Percentiles rank a stretch among this genome's conserved stretches.
Conservation (phyloP, 805 yeast genomes). For the Kazachstania bromeliacearum region DNA sequence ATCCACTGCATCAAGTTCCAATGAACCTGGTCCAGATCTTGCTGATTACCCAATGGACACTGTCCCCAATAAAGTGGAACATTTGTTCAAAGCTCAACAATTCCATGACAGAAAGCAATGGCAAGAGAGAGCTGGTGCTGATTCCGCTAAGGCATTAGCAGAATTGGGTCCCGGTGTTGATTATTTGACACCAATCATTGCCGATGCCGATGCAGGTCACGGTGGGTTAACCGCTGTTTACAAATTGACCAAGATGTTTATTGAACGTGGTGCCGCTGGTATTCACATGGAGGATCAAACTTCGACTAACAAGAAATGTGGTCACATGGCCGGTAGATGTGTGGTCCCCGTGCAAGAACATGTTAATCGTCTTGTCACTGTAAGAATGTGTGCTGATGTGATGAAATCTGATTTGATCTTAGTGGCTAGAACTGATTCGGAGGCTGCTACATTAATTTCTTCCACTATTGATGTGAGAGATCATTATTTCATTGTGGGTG, state of each 20-base stretch:
- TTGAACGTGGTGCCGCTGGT: constrained; percentile 98
- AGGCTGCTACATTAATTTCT: constrained; percentile 91
- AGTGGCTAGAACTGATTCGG: constrained; percentile 95
- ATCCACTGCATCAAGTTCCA: constrained; percentile 93
- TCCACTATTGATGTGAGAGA: constrained; percentile 92
- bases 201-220: constrained; percentile 98
- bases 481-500: constrained; percentile 84
- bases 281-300: constrained; percentile 98
- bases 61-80: constrained; percentile 97
- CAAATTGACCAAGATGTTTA: constrained; percentile 89
- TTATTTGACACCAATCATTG: constrained; percentile 87
- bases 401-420: constrained; percentile 77
- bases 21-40: constrained; percentile 96
- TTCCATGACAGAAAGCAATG: constrained; percentile 97
- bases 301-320: constrained; percentile 97
- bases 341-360: constrained; percentile 97
- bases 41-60: constrained; percentile 99
- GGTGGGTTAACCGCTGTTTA: constrained; percentile 97
- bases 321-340: constrained; percentile 98
- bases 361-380: constrained; percentile 85
- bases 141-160: constrained; percentile 53
- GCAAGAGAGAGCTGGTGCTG: constrained; percentile 57
- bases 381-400: constrained; percentile 91
- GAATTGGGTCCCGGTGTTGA: constrained; percentile 66
- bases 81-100: constrained; percentile 89